Evolutionary conservation across 164 flowering plant genomes (phyloP).

Genomic region (Chimonanthus salicifolius): DNA sequence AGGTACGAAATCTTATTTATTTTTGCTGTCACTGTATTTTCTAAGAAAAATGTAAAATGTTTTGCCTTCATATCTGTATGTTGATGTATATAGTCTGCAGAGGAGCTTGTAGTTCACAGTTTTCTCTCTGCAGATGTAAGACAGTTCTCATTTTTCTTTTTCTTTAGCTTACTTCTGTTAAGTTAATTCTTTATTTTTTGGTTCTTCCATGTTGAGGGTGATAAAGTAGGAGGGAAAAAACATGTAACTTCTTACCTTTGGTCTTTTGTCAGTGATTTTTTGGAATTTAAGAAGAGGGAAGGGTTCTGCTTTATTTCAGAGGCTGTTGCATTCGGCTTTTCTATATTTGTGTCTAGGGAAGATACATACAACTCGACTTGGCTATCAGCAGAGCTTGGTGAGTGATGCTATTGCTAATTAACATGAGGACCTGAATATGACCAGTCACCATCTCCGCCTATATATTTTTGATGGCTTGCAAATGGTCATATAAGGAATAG

Average conservation of each 20-base stretch:
- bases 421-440: too few species aligned
- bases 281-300: neutral
- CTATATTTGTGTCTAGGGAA: neutral
- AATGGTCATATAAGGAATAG: too few species aligned
- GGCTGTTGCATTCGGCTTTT: neutral
- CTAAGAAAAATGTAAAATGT: slow-evolving; percentile 4
- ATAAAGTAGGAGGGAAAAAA: neutral
- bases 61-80: slow-evolving; percentile 12
- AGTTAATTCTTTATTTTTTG: slow-evolving; percentile 30
- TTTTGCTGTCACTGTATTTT: slow-evolving; percentile 12
- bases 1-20: slow-evolving; percentile 8
- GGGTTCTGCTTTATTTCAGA: neutral
- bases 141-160: neutral
- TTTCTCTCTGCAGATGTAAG: slow-evolving; percentile 12
- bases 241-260: slow-evolving; percentile 5
- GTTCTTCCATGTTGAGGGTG: slow-evolving; percentile 1
- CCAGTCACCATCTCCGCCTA: too few species aligned
- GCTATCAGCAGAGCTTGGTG: neutral
- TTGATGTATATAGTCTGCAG: slow-evolving; percentile 34
- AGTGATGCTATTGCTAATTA: too few species aligned
- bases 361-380: neutral
- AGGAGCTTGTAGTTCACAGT: slow-evolving; percentile 17
- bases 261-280: neutral
- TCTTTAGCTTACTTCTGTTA: neutral
- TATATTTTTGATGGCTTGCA: too few species aligned